phyloP scores from a whole-genome alignment of 768 basidiomycete species.

The Macrolepiota dolichaula region DNA sequence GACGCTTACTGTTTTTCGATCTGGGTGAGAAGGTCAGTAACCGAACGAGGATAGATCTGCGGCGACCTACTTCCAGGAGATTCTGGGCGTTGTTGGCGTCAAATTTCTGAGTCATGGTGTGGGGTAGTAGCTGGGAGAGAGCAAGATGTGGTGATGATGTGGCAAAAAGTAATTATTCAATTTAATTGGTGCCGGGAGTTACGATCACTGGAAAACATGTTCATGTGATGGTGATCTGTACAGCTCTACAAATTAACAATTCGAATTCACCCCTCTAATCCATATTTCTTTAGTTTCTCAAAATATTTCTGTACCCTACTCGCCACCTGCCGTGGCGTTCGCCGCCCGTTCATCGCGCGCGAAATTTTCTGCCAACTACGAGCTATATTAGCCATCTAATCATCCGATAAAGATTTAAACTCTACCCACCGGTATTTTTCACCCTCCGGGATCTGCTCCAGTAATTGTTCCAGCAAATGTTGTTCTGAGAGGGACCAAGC shows the following conservation, averaged over 20 bases:
- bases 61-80: conserved; percentile 66
- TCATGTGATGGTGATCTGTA: conserved; percentile 12
- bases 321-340: conserved; percentile 83
- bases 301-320: conserved; percentile 88
- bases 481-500: conserved; percentile 78
- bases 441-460: conserved; percentile 75
- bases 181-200: not conserved
- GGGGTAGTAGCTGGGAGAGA: not conserved
- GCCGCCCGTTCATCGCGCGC: conserved; percentile 69
- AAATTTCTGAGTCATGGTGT: conserved; percentile 53
- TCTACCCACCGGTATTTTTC: conserved; percentile 69
- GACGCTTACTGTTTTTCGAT: conserved; percentile 91
- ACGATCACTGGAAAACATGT: conserved; percentile 3
- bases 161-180: conserved; percentile 9
- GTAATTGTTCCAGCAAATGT: conserved; percentile 66
- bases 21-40: conserved; percentile 32
- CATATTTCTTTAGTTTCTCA: conserved; percentile 77
- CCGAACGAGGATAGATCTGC: not conserved
- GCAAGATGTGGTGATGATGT: conserved; percentile 16
- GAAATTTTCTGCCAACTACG: conserved; percentile 80
- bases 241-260: conserved; percentile 7
- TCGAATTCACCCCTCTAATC: conserved; percentile 23
- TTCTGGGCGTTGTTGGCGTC: conserved; percentile 94
- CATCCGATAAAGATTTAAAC: not conserved
- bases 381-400: not conserved